Conservation (phyloP, 1,139 yeast species). For the Suhomyces ambrosiae region DNA sequence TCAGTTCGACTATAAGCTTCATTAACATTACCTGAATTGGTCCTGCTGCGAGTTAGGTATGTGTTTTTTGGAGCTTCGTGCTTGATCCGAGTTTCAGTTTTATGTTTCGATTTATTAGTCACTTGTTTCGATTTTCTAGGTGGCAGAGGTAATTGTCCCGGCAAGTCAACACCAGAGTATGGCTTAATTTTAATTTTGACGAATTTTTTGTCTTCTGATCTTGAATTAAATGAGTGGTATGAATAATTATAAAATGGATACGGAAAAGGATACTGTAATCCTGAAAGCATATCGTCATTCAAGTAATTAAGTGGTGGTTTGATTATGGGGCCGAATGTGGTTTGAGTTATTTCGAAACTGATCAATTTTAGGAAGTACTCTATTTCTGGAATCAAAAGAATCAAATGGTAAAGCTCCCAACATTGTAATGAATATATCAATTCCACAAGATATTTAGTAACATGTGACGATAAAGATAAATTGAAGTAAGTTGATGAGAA, state of each 20-base stretch:
- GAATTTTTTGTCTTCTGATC: conserved; percentile 31
- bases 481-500: conserved; percentile 41
- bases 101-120: no score
- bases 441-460: conserved; percentile 43
- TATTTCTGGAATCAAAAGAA: conserved; percentile 37
- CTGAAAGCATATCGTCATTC: conserved; percentile 40
- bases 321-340: conserved; percentile 44
- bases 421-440: conserved; percentile 43
- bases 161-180: conserved; percentile 40
- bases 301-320: conserved; percentile 45
- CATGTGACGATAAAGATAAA: conserved; percentile 38
- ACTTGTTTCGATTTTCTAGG: conserved; percentile 3
- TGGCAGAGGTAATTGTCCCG: conserved; percentile 6
- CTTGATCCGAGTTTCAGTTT: neutral
- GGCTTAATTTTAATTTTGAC: conserved; percentile 33
- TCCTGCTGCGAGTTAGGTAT: conserved; percentile 4
- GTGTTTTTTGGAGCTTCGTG: neutral
- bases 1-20: conserved; percentile 6
- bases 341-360: conserved; percentile 39
- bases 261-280: conserved; percentile 50
- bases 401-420: conserved; percentile 50
- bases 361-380: conserved; percentile 37
- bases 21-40: conserved; percentile 3
- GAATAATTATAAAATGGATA: conserved; percentile 51
- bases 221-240: conserved; percentile 41